These are phyloP conservation scores for Hypoxylon sp. DNA, from an alignment of 2,329 filamentous ascomycete genomes.

Conservation along the genomic window DNA sequence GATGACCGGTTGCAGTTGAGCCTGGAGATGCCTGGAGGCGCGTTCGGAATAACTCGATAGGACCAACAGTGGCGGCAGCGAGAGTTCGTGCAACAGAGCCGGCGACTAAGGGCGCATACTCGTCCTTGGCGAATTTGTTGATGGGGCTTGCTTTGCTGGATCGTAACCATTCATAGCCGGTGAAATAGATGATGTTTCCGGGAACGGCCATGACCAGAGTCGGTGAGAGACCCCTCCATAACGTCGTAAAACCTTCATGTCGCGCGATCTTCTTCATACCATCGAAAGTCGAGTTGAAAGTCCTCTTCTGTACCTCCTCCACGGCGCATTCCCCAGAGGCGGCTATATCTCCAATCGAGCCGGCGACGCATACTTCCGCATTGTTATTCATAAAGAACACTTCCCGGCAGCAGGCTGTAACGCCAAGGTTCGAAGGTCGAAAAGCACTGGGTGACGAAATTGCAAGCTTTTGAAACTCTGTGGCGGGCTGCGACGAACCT, in stretches of 20 bases:
- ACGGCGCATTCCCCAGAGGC: constrained; percentile 81
- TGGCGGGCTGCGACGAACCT: constrained; percentile 62
- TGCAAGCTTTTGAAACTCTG: constrained; percentile 70
- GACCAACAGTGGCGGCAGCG: constrained; percentile 86
- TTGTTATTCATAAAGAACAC: constrained; percentile 96
- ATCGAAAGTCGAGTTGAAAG: constrained; percentile 91
- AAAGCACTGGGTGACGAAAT: constrained; percentile 74
- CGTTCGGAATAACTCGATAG: constrained; percentile 94
- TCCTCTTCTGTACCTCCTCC: constrained; percentile 85
- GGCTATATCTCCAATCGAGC: constrained; percentile 64
- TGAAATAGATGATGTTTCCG: constrained; percentile 98
- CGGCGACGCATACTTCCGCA: constrained; percentile 84
- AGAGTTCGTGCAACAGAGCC: constrained; percentile 83
- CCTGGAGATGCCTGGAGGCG: constrained; percentile 84
- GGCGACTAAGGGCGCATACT: constrained; percentile 83
- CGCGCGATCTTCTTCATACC: constrained; percentile 94
- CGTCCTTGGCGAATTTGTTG: constrained; percentile 72
- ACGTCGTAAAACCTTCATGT: constrained; percentile 86
- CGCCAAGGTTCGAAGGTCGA: constrained; percentile 84
- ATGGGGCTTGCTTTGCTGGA: constrained; percentile 81
- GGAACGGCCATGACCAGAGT: constrained; percentile 95
- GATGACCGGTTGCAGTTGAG: constrained; percentile 74
- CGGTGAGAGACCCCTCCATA: constrained; percentile 95
- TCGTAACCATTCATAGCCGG: constrained; percentile 95
- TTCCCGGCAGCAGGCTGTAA: constrained; percentile 95